A percentile compares a stretch with the other conserved stretches of the same genome.
Conservation (phyloP, 306 rosid species). For the Nissolia schottii region DNA sequence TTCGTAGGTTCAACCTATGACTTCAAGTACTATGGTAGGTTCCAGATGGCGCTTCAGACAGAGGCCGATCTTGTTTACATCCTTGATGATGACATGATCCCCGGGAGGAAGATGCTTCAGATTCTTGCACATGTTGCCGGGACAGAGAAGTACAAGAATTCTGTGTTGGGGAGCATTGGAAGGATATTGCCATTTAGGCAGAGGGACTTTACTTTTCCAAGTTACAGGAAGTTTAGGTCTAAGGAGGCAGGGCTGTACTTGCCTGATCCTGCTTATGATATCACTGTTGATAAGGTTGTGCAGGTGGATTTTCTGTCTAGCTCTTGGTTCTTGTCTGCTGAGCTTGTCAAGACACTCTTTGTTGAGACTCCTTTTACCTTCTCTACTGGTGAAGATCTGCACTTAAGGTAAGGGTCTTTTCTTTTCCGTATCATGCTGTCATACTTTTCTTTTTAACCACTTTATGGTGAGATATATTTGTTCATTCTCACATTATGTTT, state of each 20-base stretch:
- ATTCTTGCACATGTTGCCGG: constrained; percentile 87
- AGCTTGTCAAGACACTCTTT: constrained; percentile 76
- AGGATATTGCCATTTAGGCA: constrained; percentile 91
- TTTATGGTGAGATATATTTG: neutral
- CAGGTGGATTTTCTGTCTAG: constrained; percentile 98
- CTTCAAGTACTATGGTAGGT: constrained; percentile 97
- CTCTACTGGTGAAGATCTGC: constrained; percentile 97
- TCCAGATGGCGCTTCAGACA: constrained; percentile 89
- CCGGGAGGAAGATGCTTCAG: constrained; percentile 88
- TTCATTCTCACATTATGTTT: too few relatives aligned
- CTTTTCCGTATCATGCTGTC: neutral
- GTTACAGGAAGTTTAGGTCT: constrained; percentile 85
- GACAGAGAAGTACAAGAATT: constrained; percentile 69
- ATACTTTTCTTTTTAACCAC: neutral
- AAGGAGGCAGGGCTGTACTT: constrained; percentile 92
- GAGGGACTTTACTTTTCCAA: constrained; percentile 88
- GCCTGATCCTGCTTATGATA: constrained; percentile 97
- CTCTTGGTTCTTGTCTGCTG: constrained; percentile 90
- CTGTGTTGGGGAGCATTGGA: constrained; percentile 90
- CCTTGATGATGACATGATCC: constrained; percentile 94
- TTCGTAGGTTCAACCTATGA: constrained; percentile 87
- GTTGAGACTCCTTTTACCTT: constrained; percentile 85
- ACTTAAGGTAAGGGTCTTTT: constrained; percentile 79
- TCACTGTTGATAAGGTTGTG: constrained; percentile 75
- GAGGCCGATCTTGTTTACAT: constrained; percentile 81